Evolutionary conservation across 441 rosid genomes (phyloP).

Genomic region (Hura crepitans): DNA sequence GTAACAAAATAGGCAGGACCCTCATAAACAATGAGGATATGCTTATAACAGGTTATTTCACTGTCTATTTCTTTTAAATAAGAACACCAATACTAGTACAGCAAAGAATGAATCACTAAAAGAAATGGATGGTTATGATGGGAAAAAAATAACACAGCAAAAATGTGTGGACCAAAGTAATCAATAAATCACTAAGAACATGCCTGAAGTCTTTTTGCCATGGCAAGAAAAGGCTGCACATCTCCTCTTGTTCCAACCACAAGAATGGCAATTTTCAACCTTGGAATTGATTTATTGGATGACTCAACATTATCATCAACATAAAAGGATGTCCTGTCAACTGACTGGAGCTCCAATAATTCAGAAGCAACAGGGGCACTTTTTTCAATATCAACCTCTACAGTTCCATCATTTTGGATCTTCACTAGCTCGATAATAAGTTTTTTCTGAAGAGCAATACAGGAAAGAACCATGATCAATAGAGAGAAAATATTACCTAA

Average conservation of each 20-base stretch:
- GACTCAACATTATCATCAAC: constrained; percentile 38
- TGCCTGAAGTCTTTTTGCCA: constrained; percentile 95
- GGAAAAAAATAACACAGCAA: constrained; percentile 10
- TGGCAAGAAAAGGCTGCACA: constrained; percentile 91
- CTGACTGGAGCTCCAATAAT: constrained; percentile 61
- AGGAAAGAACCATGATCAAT: constrained; percentile 19
- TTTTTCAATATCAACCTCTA: constrained; percentile 74
- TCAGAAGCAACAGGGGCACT: constrained; percentile 72
- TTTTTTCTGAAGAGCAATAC: constrained; percentile 54
- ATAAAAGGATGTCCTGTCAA: constrained; percentile 42
- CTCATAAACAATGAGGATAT: background rate
- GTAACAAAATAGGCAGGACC: background rate
- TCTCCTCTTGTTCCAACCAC: constrained; percentile 99
- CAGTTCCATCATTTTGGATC: constrained; percentile 93
- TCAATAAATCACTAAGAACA: constrained; percentile 24
- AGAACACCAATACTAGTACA: background rate
- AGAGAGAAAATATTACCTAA: constrained; percentile 15
- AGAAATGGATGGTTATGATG: background rate
- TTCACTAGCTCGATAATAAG: constrained; percentile 77
- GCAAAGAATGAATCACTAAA: background rate
- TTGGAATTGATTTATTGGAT: constrained; percentile 56
- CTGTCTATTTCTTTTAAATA: background rate
- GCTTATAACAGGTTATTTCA: background rate
- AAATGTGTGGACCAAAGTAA: constrained; percentile 8
- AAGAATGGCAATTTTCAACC: constrained; percentile 72